Percentiles rank a stretch among this genome's conserved stretches.
Conservation (phyloP, 2,329 filamentous ascomycete species). For the Fusarium tanahbumbuense region DNA sequence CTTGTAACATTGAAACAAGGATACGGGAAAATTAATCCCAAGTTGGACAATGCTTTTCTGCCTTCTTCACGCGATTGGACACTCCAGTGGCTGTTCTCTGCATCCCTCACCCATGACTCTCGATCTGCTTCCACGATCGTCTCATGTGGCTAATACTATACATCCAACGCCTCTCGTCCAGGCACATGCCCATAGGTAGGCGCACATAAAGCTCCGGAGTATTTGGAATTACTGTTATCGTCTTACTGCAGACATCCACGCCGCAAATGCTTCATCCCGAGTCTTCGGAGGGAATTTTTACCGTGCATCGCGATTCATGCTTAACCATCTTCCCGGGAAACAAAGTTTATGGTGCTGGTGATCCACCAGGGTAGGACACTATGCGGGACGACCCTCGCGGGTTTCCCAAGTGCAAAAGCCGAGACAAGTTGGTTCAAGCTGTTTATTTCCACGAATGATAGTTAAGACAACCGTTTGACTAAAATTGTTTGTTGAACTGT, state of each 20-base stretch:
- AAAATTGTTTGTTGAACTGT: neutral
- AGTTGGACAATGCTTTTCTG: neutral
- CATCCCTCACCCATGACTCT: conserved; percentile 10
- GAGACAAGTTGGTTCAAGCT: conserved; percentile 5
- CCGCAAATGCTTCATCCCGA: conserved; percentile 9
- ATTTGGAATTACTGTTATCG: neutral
- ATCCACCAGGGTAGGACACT: conserved; percentile 6
- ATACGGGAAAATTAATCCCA: conserved; percentile 11
- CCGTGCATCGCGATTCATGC: conserved; percentile 12
- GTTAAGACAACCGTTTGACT: neutral
- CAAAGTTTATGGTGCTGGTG: neutral
- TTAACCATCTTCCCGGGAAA: conserved; percentile 6
- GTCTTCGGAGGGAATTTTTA: neutral
- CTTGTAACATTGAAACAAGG: conserved; percentile 17
- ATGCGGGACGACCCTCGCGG: conserved; percentile 1
- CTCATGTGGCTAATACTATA: neutral
- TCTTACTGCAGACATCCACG: neutral
- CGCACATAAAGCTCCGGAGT: neutral
- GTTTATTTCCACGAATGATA: conserved; percentile 24
- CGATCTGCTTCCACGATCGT: neutral
- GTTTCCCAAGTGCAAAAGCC: conserved; percentile 8
- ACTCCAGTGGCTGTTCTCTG: neutral
- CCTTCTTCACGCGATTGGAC: neutral
- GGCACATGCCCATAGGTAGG: too few relatives aligned
- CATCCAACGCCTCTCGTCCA: neutral